Evolutionary conservation across 2,329 filamentous ascomycete genomes (phyloP).

Genomic region (Aquanectria penicillioides): DNA sequence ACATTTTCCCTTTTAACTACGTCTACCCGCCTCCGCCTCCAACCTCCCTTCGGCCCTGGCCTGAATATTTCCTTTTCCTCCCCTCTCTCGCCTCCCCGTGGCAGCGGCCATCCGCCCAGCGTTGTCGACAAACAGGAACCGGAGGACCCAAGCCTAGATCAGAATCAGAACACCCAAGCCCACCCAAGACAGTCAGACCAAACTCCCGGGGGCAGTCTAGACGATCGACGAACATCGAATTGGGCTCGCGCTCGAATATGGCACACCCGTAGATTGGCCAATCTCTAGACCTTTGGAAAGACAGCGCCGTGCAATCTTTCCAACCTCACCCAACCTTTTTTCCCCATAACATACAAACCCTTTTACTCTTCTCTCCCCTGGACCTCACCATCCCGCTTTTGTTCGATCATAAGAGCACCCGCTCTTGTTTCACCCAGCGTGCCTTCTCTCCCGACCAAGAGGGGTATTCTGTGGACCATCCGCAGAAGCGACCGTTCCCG

Average conservation of each 20-base stretch:
- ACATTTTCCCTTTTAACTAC: constrained; percentile 16
- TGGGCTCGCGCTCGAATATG: constrained; percentile 10
- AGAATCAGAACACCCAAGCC: not conserved
- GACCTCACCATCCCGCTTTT: not conserved
- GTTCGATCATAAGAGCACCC: not conserved
- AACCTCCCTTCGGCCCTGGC: not conserved
- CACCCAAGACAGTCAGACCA: constrained; percentile 6
- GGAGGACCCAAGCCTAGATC: constrained; percentile 3
- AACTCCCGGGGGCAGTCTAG: no score
- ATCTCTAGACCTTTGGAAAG: not conserved
- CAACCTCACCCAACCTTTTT: not conserved
- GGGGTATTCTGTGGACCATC: constrained; percentile 13
- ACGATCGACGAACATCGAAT: no score
- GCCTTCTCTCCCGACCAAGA: constrained; percentile 1
- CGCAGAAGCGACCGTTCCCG: constrained; percentile 2
- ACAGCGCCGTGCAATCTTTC: not conserved
- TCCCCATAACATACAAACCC: not conserved
- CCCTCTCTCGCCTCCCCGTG: not conserved
- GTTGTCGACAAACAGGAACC: constrained; percentile 11
- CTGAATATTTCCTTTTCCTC: constrained; percentile 2
- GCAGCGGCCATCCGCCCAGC: constrained; percentile 12
- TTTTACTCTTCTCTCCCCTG: not conserved
- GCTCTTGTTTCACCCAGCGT: not conserved
- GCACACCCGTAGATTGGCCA: constrained; percentile 14
- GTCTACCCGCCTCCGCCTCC: constrained; percentile 14